phyloP scores from a whole-genome alignment of 352 stramenopile genomes.

The Thraustochytrium striatum region DNA sequence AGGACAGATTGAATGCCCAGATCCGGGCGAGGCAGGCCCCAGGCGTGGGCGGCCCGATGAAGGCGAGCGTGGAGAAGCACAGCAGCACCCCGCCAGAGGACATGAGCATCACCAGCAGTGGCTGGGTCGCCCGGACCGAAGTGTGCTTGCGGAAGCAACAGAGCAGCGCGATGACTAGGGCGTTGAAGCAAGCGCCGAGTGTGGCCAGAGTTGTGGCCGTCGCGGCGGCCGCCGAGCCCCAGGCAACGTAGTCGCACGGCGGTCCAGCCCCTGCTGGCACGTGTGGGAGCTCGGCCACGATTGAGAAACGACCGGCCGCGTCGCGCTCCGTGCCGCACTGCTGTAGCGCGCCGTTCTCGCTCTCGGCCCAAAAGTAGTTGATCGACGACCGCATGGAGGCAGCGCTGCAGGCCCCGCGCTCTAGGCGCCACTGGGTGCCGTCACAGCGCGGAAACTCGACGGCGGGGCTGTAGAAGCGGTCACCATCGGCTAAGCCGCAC shows the following conservation, averaged over 20 bases:
- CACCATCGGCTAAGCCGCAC: not conserved
- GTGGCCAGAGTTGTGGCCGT: not conserved
- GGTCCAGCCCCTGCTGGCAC: not conserved
- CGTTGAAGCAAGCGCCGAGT: not conserved
- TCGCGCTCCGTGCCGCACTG: not conserved
- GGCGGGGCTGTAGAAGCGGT: not conserved
- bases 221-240: not conserved
- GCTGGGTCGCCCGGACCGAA: not conserved
- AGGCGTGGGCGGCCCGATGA: not conserved
- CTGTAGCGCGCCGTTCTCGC: no score
- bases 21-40: not conserved
- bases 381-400: not conserved
- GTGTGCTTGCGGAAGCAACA: not conserved
- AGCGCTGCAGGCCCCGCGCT: not conserved
- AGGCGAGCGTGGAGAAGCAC: not conserved
- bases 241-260: not conserved
- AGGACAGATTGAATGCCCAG: not conserved
- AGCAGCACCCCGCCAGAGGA: not conserved
- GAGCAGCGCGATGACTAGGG: not conserved
- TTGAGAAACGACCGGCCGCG: not conserved
- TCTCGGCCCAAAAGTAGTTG: no score
- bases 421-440: not conserved
- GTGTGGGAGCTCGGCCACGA: not conserved
- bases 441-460: not conserved
- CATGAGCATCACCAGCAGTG: not conserved